Conservation (phyloP, 1,284 basidiomycete species). For the Ganoderma resinaceum region DNA sequence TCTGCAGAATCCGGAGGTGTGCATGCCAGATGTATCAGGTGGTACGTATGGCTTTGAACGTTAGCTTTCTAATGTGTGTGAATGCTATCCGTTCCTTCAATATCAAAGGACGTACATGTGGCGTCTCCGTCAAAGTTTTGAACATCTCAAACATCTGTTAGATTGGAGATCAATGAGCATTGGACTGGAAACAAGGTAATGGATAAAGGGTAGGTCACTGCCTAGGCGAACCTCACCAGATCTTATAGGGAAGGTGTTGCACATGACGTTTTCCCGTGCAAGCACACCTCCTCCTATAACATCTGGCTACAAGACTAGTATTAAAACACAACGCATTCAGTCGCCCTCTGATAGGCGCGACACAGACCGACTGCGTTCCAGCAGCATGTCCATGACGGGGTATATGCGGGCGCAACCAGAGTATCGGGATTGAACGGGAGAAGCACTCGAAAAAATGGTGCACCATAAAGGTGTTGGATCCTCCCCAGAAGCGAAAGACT, state of each 20-base stretch:
- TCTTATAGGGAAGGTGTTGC: no score
- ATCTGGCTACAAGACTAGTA: no score
- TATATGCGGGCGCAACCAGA: no score
- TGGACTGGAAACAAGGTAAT: background rate
- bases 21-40: constrained; percentile 71
- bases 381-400: background rate
- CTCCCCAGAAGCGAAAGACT: background rate
- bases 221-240: no score
- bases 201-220: no score
- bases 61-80: constrained; percentile 31
- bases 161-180: background rate
- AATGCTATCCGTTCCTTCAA: constrained; percentile 19
- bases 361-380: background rate
- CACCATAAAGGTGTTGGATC: background rate
- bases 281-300: no score
- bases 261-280: no score
- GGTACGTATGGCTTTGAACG: constrained; percentile 40
- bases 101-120: constrained; percentile 10
- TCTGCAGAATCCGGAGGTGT: constrained; percentile 59
- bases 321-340: no score
- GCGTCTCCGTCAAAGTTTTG: constrained; percentile 34
- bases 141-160: constrained; percentile 64
- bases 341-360: no score
- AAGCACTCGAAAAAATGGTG: background rate
- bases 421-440: background rate